Evolutionary conservation across 2,329 filamentous ascomycete species (phyloP), one percentile per base, ranked within the genome.

Genomic region (Xylariaceae sp.): DNA sequence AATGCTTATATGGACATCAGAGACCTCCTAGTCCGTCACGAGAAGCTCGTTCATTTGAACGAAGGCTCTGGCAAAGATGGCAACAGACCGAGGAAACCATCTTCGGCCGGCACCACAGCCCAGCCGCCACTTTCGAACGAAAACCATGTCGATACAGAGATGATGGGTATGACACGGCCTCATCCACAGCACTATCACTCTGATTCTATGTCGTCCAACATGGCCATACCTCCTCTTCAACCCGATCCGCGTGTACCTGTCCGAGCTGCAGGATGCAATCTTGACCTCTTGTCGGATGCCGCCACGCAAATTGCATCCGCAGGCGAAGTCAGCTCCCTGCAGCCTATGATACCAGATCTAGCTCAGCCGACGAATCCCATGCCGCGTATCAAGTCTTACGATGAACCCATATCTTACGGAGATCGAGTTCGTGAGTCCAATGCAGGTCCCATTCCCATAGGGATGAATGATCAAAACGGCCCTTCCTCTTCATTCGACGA

Each of bases 41-140:
- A 83, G 68, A 83, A 83, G 68, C 77, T 83, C 58, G 80, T 82
- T 59, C 81, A 84, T 63, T 74, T 82, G 62, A 82, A 80, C 68
- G 78, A 82, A 65, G 75, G 74, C 27, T 64, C 64, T 57, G 76
- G 69, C 65, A 81, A 80, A 58, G 78, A 82, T 60, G 73, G 68
- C 55, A 69, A 61, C 59, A 71, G 77, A 46, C 71, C 72, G 22
- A 71, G 78, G 54, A 82, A 78, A 60, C 64, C 73, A n/a, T 80
- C 78, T 14, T 73, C 74, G 12, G 75, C 69, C 47, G 69, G 67
- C 47, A 62, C 49, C 32, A 47, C 65, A 49, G 61, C 68, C 50
- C 71, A 74, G 41, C 75, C 73, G 53, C 68, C 74, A 19, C 71
- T 74, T n/a, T 62, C 75, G 9, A 70, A 74, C 36, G 76, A 80